These are phyloP conservation scores for Dryas drummondii DNA, from an alignment of 306 rosid species.

Conservation along the genomic window DNA sequence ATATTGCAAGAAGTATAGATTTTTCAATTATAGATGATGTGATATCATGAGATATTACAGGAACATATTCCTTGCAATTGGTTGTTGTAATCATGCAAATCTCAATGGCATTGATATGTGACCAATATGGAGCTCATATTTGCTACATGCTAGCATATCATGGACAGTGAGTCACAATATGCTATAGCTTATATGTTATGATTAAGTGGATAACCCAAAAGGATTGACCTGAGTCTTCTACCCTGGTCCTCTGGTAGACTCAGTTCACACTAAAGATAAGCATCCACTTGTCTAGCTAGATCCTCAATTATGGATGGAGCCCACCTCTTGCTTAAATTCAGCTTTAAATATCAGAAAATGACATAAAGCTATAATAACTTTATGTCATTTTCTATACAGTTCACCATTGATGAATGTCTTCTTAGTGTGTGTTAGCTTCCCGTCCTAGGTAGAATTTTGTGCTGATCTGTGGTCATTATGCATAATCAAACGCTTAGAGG, in stretches of 20 bases:
- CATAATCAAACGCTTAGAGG: no score
- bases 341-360: not conserved
- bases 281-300: not conserved
- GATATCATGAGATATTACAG: not conserved
- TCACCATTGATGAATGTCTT: not conserved
- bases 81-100: not conserved
- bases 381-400: not conserved
- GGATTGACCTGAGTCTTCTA: not conserved
- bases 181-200: not conserved
- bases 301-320: constrained; percentile 13
- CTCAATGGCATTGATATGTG: not conserved
- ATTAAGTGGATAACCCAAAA: not conserved
- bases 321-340: not conserved
- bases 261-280: not conserved
- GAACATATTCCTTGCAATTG: not conserved
- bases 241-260: not conserved
- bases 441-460: no score
- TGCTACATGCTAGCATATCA: not conserved
- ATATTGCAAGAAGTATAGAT: not conserved
- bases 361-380: no score
- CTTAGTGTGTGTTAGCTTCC: no score
- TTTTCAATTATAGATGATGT: not conserved
- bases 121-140: no score
- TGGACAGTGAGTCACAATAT: not conserved
- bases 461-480: no score